A percentile compares a stretch with the other conserved stretches of the same genome.
Conservation (phyloP, 768 basidiomycete species). For the Tricholoma saponaceum region DNA sequence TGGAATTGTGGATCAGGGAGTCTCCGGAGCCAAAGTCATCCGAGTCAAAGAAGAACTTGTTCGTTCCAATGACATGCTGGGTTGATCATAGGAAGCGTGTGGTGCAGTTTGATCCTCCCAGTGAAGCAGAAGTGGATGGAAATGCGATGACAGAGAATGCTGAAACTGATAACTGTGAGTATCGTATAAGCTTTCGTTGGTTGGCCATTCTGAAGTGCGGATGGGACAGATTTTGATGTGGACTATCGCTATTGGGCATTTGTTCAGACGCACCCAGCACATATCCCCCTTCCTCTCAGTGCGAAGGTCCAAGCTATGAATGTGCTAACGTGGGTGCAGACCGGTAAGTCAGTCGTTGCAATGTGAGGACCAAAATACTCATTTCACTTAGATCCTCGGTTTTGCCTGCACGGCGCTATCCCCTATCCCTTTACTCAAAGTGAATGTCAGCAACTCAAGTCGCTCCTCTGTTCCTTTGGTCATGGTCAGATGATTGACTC, state of each 20-base stretch:
- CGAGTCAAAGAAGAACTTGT: slow-evolving; percentile 17
- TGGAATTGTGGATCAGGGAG: slow-evolving; percentile 68
- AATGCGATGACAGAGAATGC: slow-evolving; percentile 22
- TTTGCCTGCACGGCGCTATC: slow-evolving; percentile 54
- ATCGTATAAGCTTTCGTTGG: neutral
- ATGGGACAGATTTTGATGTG: slow-evolving; percentile 57
- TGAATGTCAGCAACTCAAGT: slow-evolving; percentile 73
- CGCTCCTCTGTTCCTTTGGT: slow-evolving; percentile 46
- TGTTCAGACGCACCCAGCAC: slow-evolving; percentile 76
- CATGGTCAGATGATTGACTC: slow-evolving; percentile 8
- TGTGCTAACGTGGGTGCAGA: slow-evolving; percentile 76
- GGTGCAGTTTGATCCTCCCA: slow-evolving; percentile 43
- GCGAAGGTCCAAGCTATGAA: slow-evolving; percentile 70
- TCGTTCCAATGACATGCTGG: slow-evolving; percentile 47
- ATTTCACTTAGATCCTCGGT: slow-evolving; percentile 50
- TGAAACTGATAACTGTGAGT: slow-evolving; percentile 43
- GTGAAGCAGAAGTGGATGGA: slow-evolving; percentile 19
- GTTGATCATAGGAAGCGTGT: slow-evolving; percentile 61
- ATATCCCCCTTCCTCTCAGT: slow-evolving; percentile 49
- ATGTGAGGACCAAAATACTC: neutral
- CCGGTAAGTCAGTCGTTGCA: slow-evolving; percentile 38
- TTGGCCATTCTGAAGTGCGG: neutral
- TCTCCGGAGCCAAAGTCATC: slow-evolving; percentile 16
- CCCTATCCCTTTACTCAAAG: slow-evolving; percentile 70
- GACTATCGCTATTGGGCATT: slow-evolving; percentile 83